These are phyloP conservation scores for Pedinophyceae sp. DNA, from an alignment of 139 green algal species.

Conservation along the genomic window DNA sequence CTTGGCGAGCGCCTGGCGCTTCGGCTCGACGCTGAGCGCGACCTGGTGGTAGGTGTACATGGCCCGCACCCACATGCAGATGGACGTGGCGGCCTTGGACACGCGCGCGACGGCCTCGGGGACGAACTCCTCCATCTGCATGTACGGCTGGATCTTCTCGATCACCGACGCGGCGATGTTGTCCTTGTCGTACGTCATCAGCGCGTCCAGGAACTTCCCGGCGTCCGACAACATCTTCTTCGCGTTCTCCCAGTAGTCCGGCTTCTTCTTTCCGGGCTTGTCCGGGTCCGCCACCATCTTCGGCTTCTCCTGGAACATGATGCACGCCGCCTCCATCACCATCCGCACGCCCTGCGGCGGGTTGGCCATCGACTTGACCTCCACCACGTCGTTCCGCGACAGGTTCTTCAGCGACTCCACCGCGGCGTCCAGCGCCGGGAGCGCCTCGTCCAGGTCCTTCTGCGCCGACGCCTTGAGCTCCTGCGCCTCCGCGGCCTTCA, in stretches of 20 bases:
- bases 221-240: conserved; percentile 57
- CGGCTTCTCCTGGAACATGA: conserved; percentile 72
- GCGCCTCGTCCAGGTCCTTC: conserved; percentile 21
- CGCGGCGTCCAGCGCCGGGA: conserved; percentile 38
- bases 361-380: conserved; percentile 57
- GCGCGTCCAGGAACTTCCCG: conserved; percentile 51
- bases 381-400: conserved; percentile 49
- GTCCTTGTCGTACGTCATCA: conserved; percentile 67
- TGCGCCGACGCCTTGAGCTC: conserved; percentile 21
- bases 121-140: conserved; percentile 47
- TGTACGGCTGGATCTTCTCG: conserved; percentile 33
- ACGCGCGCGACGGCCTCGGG: conserved; percentile 43
- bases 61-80: conserved; percentile 66
- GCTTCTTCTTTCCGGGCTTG: conserved; percentile 51
- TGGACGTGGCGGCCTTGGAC: conserved; percentile 72
- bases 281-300: conserved; percentile 65
- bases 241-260: conserved; percentile 64
- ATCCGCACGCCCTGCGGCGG: conserved; percentile 49
- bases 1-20: conserved; percentile 37
- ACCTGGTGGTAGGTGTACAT: conserved; percentile 74
- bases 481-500: conserved; percentile 36
- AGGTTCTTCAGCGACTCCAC: conserved; percentile 53
- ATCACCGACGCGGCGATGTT: conserved; percentile 52
- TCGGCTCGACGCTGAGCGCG: conserved; percentile 51
- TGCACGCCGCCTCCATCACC: conserved; percentile 66